Conservation (phyloP, 192 early-diverging fungal species). For the Coemansia sp. region DNA sequence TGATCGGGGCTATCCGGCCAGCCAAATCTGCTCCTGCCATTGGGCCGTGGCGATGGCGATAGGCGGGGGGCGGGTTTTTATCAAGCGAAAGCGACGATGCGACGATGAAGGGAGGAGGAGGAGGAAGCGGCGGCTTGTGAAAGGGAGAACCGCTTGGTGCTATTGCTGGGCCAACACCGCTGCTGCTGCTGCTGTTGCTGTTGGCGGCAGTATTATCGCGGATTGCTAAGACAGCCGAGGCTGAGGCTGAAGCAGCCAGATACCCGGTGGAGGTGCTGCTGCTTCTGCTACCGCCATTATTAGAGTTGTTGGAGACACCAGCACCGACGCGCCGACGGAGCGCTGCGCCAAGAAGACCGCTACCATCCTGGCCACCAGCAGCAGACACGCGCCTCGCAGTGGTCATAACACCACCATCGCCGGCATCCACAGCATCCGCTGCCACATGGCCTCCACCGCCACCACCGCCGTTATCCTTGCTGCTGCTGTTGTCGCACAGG, state of each 20-base stretch:
- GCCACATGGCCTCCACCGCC: neutral
- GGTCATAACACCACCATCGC: neutral
- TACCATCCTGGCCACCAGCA: neutral
- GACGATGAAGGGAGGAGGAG: too few species aligned
- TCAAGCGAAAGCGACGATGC: too few species aligned
- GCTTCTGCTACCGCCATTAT: neutral
- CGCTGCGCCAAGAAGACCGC: slow-evolving; percentile 1
- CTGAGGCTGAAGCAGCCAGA: too few species aligned
- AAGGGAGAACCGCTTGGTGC: too few species aligned
- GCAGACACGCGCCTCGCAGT: neutral
- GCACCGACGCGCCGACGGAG: slow-evolving; percentile 1
- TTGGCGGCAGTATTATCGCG: too few species aligned
- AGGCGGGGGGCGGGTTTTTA: too few species aligned
- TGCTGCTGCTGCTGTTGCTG: too few species aligned
- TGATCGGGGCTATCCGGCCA: neutral
- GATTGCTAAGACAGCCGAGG: too few species aligned
- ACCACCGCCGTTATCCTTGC: neutral
- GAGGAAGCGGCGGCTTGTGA: too few species aligned
- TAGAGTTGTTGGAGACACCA: neutral
- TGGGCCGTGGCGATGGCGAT: neutral
- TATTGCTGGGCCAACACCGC: too few species aligned
- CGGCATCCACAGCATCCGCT: neutral
- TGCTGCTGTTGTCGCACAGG: neutral
- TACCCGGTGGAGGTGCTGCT: neutral
- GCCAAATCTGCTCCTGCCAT: neutral